These are phyloP conservation scores for Phytophthora megakarya DNA, from an alignment of 352 stramenopile genomes.

Conservation along the genomic window DNA sequence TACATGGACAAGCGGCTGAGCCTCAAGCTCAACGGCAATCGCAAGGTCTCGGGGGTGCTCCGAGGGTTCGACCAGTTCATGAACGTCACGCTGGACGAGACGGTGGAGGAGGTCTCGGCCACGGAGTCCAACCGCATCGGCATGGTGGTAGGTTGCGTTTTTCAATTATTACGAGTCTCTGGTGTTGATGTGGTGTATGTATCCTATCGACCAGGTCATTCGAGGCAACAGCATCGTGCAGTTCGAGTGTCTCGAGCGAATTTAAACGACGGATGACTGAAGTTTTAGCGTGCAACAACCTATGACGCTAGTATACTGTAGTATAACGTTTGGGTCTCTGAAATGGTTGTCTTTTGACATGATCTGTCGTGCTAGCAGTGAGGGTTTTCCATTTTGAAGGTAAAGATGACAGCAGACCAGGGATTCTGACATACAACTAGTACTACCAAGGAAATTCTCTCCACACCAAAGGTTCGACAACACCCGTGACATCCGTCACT, in stretches of 20 bases:
- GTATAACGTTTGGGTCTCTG: conserved; percentile 20
- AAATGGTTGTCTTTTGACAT: background rate
- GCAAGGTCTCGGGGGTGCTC: conserved; percentile 93
- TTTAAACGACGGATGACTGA: conserved; percentile 40
- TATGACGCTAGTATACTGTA: conserved; percentile 30
- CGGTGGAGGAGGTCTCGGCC: conserved; percentile 87
- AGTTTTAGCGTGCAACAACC: background rate
- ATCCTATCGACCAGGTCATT: conserved; percentile 69
- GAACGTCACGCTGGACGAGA: conserved; percentile 96
- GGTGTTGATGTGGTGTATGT: background rate
- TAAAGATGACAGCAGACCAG: too few species aligned
- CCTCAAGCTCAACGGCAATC: conserved; percentile 95
- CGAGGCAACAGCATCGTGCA: conserved; percentile 91
- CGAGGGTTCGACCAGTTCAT: conserved; percentile 97
- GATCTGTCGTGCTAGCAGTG: background rate
- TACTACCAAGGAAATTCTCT: too few species aligned
- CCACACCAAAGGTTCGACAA: too few species aligned
- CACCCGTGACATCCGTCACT: too few species aligned
- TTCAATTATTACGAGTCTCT: background rate
- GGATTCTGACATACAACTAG: too few species aligned
- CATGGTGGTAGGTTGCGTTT: conserved; percentile 84
- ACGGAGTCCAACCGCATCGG: conserved; percentile 90
- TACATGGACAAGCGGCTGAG: conserved; percentile 96
- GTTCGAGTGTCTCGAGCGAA: conserved; percentile 87
- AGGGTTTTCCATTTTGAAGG: too few species aligned